Percentiles rank a stretch among this genome's conserved stretches.
phyloP scores from a whole-genome alignment of 2,329 filamentous ascomycete species.

The Coniella vitis region DNA sequence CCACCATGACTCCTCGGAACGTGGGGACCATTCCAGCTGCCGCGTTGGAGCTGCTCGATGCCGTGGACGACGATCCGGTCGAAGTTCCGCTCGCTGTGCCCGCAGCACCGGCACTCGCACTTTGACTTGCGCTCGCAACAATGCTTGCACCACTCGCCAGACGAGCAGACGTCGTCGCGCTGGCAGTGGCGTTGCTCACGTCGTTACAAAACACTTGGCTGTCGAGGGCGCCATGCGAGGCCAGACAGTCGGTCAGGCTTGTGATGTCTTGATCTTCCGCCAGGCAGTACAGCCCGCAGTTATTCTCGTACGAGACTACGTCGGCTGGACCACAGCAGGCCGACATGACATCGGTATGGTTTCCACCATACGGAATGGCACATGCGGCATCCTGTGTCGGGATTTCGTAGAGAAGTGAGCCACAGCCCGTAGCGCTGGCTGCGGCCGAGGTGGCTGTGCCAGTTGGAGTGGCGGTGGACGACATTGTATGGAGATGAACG shows the following conservation, averaged over 20 bases:
- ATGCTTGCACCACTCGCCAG: slow-evolving; percentile 22
- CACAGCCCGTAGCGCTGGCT: slow-evolving; percentile 5
- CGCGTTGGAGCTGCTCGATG: slow-evolving; percentile 5
- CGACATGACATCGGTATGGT: slow-evolving; percentile 32
- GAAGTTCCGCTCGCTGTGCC: slow-evolving; percentile 4
- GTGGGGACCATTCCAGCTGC: not conserved
- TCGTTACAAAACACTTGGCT: slow-evolving; percentile 33
- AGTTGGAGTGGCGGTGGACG: slow-evolving; percentile 1
- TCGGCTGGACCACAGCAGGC: slow-evolving; percentile 24
- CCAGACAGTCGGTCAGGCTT: slow-evolving; percentile 30
- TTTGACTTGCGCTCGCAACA: slow-evolving; percentile 15
- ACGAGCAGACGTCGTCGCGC: slow-evolving; percentile 20
- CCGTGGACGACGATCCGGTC: not conserved
- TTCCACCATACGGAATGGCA: slow-evolving; percentile 32
- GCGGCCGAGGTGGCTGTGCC: not conserved
- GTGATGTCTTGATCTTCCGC: slow-evolving; percentile 31
- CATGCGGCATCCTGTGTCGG: slow-evolving; percentile 39
- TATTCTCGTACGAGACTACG: slow-evolving; percentile 28
- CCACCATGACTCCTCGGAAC: not conserved
- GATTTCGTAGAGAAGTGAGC: slow-evolving; percentile 31
- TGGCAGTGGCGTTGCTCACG: slow-evolving; percentile 28
- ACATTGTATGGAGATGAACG: not conserved
- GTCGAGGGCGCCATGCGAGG: slow-evolving; percentile 25
- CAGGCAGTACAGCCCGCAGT: slow-evolving; percentile 37
- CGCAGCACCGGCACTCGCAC: not conserved